phyloP scores from a whole-genome alignment of 2,329 filamentous ascomycete genomes.

The Fusarium beomiforme region DNA sequence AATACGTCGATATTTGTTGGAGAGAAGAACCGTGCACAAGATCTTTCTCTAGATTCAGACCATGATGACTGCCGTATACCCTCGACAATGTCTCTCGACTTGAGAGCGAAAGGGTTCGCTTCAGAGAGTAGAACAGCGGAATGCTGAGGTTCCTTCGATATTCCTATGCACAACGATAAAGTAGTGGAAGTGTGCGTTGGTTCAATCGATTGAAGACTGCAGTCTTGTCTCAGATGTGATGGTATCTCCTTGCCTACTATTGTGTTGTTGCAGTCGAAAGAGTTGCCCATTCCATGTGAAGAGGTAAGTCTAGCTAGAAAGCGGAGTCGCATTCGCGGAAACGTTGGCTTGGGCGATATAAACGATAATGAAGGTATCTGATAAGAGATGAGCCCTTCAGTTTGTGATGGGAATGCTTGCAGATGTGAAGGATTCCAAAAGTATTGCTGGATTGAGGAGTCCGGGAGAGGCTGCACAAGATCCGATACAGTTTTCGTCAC shows the following conservation, averaged over 20 bases:
- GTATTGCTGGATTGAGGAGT: too few relatives aligned
- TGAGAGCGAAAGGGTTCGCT: neutral
- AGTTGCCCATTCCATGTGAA: slow-evolving; percentile 11
- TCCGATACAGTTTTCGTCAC: too few relatives aligned
- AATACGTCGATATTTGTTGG: slow-evolving; percentile 14
- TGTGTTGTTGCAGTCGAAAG: neutral
- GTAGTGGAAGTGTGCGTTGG: fast-evolving
- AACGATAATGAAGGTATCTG: neutral
- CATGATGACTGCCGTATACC: neutral
- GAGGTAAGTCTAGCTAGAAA: slow-evolving; percentile 12
- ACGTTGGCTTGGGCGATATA: neutral
- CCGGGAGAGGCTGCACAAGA: too few relatives aligned
- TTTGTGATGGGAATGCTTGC: neutral
- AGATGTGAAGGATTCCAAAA: too few relatives aligned
- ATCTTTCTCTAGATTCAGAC: neutral
- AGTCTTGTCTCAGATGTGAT: neutral
- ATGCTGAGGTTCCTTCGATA: too few relatives aligned
- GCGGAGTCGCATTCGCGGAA: neutral
- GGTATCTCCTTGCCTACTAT: neutral
- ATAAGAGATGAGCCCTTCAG: neutral
- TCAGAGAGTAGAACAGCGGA: too few relatives aligned
- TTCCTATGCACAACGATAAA: too few relatives aligned
- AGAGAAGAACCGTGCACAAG: slow-evolving; percentile 19
- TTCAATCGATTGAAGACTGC: neutral
- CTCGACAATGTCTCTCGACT: neutral